Evolutionary conservation across 1,139 yeast species (phyloP).

Genomic region (Scheffersomyces insectosa): DNA sequence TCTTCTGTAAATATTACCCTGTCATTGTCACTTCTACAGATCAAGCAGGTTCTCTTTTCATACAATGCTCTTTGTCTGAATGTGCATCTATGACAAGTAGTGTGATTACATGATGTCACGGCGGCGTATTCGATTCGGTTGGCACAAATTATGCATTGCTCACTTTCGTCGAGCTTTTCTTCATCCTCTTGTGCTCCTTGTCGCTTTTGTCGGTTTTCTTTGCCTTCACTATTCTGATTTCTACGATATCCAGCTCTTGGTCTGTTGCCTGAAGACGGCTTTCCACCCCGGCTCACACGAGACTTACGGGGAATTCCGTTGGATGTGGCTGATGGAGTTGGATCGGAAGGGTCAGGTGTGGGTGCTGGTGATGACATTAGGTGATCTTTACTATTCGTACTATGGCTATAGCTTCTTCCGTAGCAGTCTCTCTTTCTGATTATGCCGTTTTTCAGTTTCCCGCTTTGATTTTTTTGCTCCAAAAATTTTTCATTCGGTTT

Average conservation of each 20-base stretch:
- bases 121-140: slow-evolving; percentile 64
- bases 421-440: too few species aligned
- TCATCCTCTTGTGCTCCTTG: slow-evolving; percentile 21
- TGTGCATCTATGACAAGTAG: slow-evolving; percentile 79
- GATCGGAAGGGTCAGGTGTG: too few species aligned
- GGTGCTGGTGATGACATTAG: background rate
- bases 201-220: background rate
- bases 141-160: slow-evolving; percentile 82
- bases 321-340: background rate
- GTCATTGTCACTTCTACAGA: slow-evolving; percentile 75
- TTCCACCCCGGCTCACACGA: slow-evolving; percentile 20
- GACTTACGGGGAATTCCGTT: slow-evolving; percentile 10
- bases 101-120: slow-evolving; percentile 80
- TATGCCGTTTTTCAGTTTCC: too few species aligned
- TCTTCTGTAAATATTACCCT: slow-evolving; percentile 60
- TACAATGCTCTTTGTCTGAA: slow-evolving; percentile 82
- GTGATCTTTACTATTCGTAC: too few species aligned
- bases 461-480: too few species aligned
- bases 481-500: too few species aligned
- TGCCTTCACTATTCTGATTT: background rate
- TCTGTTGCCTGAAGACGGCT: slow-evolving; percentile 3
- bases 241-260: slow-evolving; percentile 5
- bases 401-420: too few species aligned
- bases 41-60: slow-evolving; percentile 70
- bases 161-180: slow-evolving; percentile 31